Evolutionary conservation across 768 basidiomycete genomes (phyloP).

Genomic region (Terana coerulea): DNA sequence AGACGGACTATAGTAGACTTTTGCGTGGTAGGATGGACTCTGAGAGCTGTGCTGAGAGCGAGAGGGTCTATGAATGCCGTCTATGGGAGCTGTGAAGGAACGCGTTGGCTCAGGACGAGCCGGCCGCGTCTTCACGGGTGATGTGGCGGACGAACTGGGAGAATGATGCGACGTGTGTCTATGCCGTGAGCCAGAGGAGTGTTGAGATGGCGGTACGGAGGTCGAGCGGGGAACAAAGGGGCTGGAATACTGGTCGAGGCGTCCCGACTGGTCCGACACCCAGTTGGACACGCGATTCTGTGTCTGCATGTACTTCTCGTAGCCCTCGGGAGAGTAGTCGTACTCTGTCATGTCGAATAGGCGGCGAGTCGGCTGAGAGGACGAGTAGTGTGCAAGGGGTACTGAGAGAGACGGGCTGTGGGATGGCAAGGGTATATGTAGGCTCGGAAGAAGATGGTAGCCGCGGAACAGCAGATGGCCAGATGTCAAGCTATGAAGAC

Average conservation of each 20-base stretch:
- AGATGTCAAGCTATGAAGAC: too few relatives aligned
- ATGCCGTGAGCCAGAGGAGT: too few relatives aligned
- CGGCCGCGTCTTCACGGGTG: conserved; percentile 2
- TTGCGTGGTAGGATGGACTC: background rate
- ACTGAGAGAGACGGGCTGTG: background rate
- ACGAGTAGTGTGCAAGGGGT: background rate
- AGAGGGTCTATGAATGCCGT: background rate
- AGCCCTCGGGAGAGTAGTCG: conserved; percentile 32
- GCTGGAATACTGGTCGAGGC: conserved; percentile 17
- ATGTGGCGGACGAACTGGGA: conserved; percentile 15
- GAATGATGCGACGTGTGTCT: conserved; percentile 12
- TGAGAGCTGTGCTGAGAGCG: background rate
- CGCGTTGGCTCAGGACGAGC: conserved; percentile 5
- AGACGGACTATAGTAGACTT: too few relatives aligned
- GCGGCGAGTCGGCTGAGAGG: background rate
- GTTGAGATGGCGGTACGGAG: conserved; percentile 11
- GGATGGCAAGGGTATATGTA: conserved; percentile 1
- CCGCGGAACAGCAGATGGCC: background rate
- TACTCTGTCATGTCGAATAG: conserved; percentile 28
- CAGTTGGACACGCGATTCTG: conserved; percentile 26
- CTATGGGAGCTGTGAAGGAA: conserved; percentile 7
- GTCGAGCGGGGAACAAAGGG: conserved; percentile 17
- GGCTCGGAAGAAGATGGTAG: background rate
- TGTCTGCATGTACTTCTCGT: conserved; percentile 25
- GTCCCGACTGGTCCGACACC: conserved; percentile 21